Evolutionary conservation across 805 yeast genomes (phyloP).

Genomic region (Blastobotrys parvus): DNA sequence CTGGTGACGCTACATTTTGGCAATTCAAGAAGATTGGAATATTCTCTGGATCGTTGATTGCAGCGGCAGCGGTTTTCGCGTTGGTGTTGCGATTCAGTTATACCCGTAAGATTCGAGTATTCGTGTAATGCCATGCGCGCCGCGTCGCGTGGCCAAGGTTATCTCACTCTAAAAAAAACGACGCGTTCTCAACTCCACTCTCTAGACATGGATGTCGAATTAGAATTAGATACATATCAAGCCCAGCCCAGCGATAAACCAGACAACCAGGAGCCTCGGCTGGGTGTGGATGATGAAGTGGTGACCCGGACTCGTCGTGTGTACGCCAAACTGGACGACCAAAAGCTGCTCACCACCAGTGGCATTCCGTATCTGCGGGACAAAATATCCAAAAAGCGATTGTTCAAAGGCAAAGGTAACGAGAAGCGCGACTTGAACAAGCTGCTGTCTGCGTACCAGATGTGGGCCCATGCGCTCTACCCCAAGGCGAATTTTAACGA

Average conservation of each 20-base stretch:
- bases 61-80: not conserved
- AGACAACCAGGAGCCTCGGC: too few relatives aligned
- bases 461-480: conserved; percentile 68
- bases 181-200: too few relatives aligned
- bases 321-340: conserved; percentile 43
- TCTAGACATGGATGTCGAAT: too few relatives aligned
- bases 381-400: conserved; percentile 16
- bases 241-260: too few relatives aligned
- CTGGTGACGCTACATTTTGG: too few relatives aligned
- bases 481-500: conserved; percentile 77
- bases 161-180: too few relatives aligned
- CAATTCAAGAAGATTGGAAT: too few relatives aligned
- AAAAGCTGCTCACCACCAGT: conserved; percentile 40
- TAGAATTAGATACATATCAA: too few relatives aligned
- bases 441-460: conserved; percentile 50
- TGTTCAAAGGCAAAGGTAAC: conserved; percentile 34
- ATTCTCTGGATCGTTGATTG: not conserved
- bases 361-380: conserved; percentile 50
- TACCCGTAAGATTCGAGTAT: not conserved
- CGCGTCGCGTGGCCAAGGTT: too few relatives aligned
- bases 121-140: too few relatives aligned
- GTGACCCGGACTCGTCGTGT: conserved; percentile 23
- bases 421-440: conserved; percentile 43
- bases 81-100: not conserved
- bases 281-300: conserved; percentile 22